Evolutionary conservation across 116 monocot species (phyloP).

Genomic region (Trichopus zeylanicus): DNA sequence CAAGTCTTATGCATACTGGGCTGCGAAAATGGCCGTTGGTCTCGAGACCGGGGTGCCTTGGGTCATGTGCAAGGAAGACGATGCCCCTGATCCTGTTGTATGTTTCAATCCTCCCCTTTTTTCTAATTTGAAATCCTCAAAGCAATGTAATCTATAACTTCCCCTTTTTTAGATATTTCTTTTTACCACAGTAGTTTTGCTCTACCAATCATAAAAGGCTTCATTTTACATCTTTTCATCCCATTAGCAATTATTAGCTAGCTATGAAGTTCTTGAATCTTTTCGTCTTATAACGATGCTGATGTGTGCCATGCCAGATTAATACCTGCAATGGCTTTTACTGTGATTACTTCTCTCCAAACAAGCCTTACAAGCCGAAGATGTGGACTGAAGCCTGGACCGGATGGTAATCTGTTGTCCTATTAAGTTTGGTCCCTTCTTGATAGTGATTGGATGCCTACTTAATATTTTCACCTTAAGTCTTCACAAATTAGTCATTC

Average conservation of each 20-base stretch:
- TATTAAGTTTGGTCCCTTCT: not conserved
- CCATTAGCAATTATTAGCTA: too few relatives aligned
- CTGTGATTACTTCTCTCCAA: slow-evolving; percentile 86
- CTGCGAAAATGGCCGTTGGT: slow-evolving; percentile 83
- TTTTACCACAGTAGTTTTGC: too few relatives aligned
- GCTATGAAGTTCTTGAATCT: too few relatives aligned
- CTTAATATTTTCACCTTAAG: not conserved
- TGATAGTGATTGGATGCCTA: not conserved
- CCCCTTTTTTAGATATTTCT: too few relatives aligned
- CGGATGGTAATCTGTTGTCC: slow-evolving; percentile 45
- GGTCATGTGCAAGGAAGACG: slow-evolving; percentile 98
- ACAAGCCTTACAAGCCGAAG: slow-evolving; percentile 68
- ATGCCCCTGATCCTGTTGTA: slow-evolving; percentile 99
- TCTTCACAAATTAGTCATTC: not conserved
- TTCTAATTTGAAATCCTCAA: not conserved
- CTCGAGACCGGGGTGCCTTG: slow-evolving; percentile 86
- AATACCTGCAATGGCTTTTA: slow-evolving; percentile 96
- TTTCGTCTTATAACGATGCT: too few relatives aligned
- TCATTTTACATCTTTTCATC: too few relatives aligned
- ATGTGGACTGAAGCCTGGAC: slow-evolving; percentile 99
- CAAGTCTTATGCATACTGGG: slow-evolving; percentile 68
- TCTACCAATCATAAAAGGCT: too few relatives aligned
- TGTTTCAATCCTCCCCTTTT: slow-evolving; percentile 7
- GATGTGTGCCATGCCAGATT: slow-evolving; percentile 51
- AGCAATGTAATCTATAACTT: too few relatives aligned